Base-by-base conservation (phyloP, 169 alveolate species). In the Plasmodium chabaudi region DNA sequence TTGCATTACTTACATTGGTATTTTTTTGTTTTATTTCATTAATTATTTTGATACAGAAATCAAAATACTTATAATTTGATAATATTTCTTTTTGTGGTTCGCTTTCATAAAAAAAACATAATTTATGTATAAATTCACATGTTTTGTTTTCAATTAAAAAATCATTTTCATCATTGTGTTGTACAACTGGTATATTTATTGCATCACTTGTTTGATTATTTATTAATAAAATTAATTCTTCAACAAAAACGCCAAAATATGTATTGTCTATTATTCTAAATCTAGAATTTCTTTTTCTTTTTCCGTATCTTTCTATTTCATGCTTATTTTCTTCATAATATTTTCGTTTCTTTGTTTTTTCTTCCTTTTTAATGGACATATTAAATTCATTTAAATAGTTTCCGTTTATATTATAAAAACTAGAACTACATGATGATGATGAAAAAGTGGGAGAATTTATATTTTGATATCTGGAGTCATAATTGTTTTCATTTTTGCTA, bases 161-260 rank as follows among this genome's bases (percentile, higher is more conserved):
- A 63, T 70, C 87, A 10, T 44, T 9, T 23, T 68, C 74, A 9
- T 70, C 75, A 9, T 57, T 71, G 39, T 68, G 51, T 42, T 86
- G 72, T 1, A 86, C 87, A 70, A 53, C 47, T 5, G 91, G 87
- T 13, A 61, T 25, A 65, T 65, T 86, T 17, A 86, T 86, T 25
- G 91, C 86, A 60, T 86, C 46, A 69, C 71, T 59, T 10, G 75
- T 86, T 60, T 86, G 91, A 13, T 47, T 19, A 34, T 86, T 60
- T 69, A 86, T 86, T 25, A 86, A 49, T 7, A 46, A 53, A 44
- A 86, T 86, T 86, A 86, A 63, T 53, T 86, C 87, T 63, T 86
- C 91, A 15, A 86, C 86, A 72, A 86, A 86, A 57, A 65, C 53
- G n/a, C 91, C 91, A 68, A 86, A 86, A 63, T 86, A 87, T 10